phyloP scores from a whole-genome alignment of 441 rosid genomes.

The Bocquillonia castaneifolia region DNA sequence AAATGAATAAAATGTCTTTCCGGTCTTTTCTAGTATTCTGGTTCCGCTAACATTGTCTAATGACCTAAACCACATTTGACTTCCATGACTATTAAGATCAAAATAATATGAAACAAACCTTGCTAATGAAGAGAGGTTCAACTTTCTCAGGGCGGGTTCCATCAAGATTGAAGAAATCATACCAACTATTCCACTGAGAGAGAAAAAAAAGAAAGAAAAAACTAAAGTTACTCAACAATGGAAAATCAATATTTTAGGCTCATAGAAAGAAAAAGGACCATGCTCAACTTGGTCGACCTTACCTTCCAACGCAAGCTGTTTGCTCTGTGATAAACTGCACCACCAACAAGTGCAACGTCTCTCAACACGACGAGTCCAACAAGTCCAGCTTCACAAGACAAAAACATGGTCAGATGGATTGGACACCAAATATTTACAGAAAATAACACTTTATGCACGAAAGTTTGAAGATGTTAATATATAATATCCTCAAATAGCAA shows the following conservation, averaged over 20 bases:
- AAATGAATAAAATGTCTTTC: too few relatives aligned
- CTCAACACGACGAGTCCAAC: slow-evolving; percentile 72
- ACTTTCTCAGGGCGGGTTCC: slow-evolving; percentile 67
- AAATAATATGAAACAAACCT: slow-evolving; percentile 37
- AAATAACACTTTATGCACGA: neutral
- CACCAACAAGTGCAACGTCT: slow-evolving; percentile 71
- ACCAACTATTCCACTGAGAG: slow-evolving; percentile 68
- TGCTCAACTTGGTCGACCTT: slow-evolving; percentile 21
- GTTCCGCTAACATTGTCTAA: neutral
- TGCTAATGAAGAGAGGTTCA: slow-evolving; percentile 85
- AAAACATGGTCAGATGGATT: slow-evolving; percentile 13
- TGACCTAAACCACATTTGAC: neutral
- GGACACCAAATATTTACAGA: neutral
- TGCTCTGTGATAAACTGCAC: slow-evolving; percentile 74
- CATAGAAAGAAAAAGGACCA: neutral
- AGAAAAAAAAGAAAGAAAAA: too few relatives aligned
- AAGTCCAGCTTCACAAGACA: slow-evolving; percentile 59
- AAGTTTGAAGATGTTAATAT: neutral
- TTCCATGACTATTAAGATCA: neutral
- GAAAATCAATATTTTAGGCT: slow-evolving; percentile 11
- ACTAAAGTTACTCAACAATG: slow-evolving; percentile 21
- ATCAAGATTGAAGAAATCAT: slow-evolving; percentile 72
- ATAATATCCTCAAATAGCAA: neutral
- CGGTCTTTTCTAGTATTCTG: neutral
- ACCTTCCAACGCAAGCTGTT: slow-evolving; percentile 73